Conservation (phyloP, 495 filamentous ascomycete genomes). For the Saxispiralis lemnorum region DNA sequence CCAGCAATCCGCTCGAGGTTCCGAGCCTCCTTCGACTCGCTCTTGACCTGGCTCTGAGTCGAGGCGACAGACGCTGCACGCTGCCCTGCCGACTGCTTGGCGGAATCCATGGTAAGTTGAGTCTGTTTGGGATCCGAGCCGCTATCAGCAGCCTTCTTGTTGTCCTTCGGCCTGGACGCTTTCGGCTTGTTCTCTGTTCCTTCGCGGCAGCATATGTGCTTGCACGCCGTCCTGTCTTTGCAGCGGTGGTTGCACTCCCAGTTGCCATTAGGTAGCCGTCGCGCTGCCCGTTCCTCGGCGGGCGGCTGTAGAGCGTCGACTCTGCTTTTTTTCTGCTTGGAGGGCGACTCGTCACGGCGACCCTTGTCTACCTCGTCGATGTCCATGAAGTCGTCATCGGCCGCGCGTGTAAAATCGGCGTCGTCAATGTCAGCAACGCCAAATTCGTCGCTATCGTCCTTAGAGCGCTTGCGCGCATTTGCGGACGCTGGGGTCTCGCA, state of each 20-base stretch:
- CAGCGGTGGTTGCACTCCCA: conserved; percentile 80
- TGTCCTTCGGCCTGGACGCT: conserved; percentile 9
- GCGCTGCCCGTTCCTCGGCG: conserved; percentile 25
- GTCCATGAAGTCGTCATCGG: conserved; percentile 26
- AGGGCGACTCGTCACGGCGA: neutral
- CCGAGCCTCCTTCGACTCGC: conserved; percentile 2
- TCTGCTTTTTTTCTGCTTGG: conserved; percentile 13
- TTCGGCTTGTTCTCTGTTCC: conserved; percentile 66
- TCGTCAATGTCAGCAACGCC: conserved; percentile 40
- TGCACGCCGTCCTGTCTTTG: conserved; percentile 58
- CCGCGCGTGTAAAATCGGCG: conserved; percentile 33
- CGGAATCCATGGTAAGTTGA: conserved; percentile 4
- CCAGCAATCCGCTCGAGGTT: conserved; percentile 7
- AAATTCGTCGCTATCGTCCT: conserved; percentile 28
- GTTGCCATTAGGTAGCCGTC: conserved; percentile 58
- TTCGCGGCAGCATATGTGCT: conserved; percentile 77
- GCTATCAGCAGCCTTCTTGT: conserved; percentile 1
- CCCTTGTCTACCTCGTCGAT: conserved; percentile 28
- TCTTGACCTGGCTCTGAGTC: neutral
- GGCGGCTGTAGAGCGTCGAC: neutral
- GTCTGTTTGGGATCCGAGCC: conserved; percentile 10
- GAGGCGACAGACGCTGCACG: neutral
- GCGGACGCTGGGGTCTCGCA: too few species aligned
- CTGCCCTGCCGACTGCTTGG: conserved; percentile 1
- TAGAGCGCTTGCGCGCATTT: too few species aligned